Evolutionary conservation across 805 yeast species (phyloP).

Genomic region (Lachancea thermotolerans): DNA sequence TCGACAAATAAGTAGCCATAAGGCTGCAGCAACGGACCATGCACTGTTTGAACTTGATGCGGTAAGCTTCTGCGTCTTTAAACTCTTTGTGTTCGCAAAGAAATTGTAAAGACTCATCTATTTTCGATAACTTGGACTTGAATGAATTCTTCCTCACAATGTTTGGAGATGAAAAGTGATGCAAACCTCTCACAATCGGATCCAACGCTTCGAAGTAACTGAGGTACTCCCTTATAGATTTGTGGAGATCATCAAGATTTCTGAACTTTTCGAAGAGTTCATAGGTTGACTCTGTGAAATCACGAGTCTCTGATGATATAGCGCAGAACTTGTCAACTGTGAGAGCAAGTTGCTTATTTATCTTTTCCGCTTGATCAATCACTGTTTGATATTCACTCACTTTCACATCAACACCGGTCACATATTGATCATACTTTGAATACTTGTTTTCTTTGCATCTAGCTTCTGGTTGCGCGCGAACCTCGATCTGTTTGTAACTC

Average conservation of each 20-base stretch:
- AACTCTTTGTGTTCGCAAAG: slow-evolving; percentile 49
- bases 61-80: slow-evolving; percentile 63
- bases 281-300: slow-evolving; percentile 42
- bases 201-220: slow-evolving; percentile 65
- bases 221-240: slow-evolving; percentile 53
- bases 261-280: slow-evolving; percentile 40
- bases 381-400: slow-evolving; percentile 36
- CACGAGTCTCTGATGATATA: slow-evolving; percentile 26
- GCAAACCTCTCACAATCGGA: slow-evolving; percentile 57
- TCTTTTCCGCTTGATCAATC: slow-evolving; percentile 34
- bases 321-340: slow-evolving; percentile 30
- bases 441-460: slow-evolving; percentile 9
- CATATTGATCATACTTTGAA: slow-evolving; percentile 14
- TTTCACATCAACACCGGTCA: slow-evolving; percentile 26
- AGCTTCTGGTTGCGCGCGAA: not conserved
- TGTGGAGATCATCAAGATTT: slow-evolving; percentile 44
- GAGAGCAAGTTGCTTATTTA: slow-evolving; percentile 23
- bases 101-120: slow-evolving; percentile 65
- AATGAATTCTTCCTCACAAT: slow-evolving; percentile 57
- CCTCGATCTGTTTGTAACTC: not conserved
- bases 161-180: slow-evolving; percentile 57
- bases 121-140: slow-evolving; percentile 42
- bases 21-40: slow-evolving; percentile 74
- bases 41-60: slow-evolving; percentile 72
- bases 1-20: slow-evolving; percentile 57